These are phyloP conservation scores for Prototheca wickerhamii DNA, from an alignment of 163 green algal species.

Conservation along the genomic window DNA sequence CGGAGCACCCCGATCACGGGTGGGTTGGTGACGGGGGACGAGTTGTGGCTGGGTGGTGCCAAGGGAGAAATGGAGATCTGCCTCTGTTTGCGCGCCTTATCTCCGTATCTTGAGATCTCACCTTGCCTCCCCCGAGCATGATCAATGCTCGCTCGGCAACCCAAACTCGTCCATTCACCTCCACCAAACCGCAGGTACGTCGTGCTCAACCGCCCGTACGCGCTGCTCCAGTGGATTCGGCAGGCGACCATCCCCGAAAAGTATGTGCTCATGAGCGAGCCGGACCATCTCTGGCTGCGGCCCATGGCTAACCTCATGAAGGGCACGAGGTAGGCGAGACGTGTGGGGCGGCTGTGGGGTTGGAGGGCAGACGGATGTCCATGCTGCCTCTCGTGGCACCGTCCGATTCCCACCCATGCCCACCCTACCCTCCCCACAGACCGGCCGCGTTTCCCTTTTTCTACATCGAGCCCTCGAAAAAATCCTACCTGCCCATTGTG, in stretches of 20 bases:
- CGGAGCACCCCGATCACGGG: constrained; percentile 29
- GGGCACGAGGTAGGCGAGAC: constrained; percentile 1
- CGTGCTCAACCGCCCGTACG: constrained; percentile 51
- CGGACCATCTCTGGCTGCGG: constrained; percentile 68
- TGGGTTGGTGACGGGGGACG: constrained; percentile 2
- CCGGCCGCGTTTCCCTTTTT: constrained; percentile 73
- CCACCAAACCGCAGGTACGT: constrained; percentile 30
- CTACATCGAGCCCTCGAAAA: constrained; percentile 64
- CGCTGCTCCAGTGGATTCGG: constrained; percentile 48
- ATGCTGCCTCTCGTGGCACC: neutral
- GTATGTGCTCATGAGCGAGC: constrained; percentile 94
- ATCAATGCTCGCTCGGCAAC: neutral
- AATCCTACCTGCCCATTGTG: constrained; percentile 54
- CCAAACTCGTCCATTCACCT: neutral
- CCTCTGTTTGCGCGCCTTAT: too few species aligned
- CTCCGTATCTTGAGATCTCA: too few species aligned
- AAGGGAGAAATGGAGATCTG: too few species aligned
- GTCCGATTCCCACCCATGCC: neutral
- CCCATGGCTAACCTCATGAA: constrained; percentile 41
- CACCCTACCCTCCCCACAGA: neutral
- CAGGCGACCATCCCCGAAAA: constrained; percentile 62
- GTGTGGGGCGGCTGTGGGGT: neutral
- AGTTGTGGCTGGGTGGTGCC: too few species aligned
- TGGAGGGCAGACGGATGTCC: neutral
- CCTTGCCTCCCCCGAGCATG: too few species aligned